Evolutionary conservation across 1,139 yeast genomes (phyloP).

Genomic region (Saccharomyces hybrid): DNA sequence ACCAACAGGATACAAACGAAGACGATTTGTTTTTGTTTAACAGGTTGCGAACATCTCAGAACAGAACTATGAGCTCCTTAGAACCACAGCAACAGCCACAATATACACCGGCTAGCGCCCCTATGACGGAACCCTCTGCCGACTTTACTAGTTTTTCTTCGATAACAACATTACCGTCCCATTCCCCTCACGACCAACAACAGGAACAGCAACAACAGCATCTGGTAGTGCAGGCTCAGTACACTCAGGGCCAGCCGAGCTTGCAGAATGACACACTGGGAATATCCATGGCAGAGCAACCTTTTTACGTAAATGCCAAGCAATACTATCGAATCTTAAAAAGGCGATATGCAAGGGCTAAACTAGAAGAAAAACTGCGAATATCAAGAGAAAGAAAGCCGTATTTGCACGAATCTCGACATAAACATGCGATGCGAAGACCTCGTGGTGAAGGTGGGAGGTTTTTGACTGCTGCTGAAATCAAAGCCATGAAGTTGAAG

Average conservation of each 20-base stretch:
- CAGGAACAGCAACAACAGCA: not conserved
- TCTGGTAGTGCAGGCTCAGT: not conserved
- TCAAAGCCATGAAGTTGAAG: constrained; percentile 36
- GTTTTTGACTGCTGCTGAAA: constrained; percentile 92
- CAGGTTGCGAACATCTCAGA: not conserved
- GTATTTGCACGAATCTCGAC: constrained; percentile 92
- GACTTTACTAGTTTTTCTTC: not conserved
- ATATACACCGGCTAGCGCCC: not conserved
- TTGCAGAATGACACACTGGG: not conserved
- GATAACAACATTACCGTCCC: not conserved
- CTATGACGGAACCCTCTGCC: not conserved
- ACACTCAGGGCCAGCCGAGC: not conserved
- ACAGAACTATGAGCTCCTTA: not conserved
- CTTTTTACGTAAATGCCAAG: constrained; percentile 95
- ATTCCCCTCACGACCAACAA: not conserved
- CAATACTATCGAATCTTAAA: constrained; percentile 93
- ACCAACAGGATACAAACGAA: not conserved
- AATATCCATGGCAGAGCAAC: constrained; percentile 52
- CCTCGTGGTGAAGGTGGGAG: constrained; percentile 99
- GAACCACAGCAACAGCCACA: not conserved
- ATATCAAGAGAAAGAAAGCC: constrained; percentile 90
- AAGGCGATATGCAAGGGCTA: constrained; percentile 89
- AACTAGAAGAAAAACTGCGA: constrained; percentile 78
- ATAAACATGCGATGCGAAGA: constrained; percentile 98
- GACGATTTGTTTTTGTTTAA: not conserved